Percentiles rank a stretch among this genome's conserved stretches.
These are phyloP conservation scores for Coemansia javaensis DNA, from an alignment of 192 early-diverging fungal species.

Conservation along the genomic window DNA sequence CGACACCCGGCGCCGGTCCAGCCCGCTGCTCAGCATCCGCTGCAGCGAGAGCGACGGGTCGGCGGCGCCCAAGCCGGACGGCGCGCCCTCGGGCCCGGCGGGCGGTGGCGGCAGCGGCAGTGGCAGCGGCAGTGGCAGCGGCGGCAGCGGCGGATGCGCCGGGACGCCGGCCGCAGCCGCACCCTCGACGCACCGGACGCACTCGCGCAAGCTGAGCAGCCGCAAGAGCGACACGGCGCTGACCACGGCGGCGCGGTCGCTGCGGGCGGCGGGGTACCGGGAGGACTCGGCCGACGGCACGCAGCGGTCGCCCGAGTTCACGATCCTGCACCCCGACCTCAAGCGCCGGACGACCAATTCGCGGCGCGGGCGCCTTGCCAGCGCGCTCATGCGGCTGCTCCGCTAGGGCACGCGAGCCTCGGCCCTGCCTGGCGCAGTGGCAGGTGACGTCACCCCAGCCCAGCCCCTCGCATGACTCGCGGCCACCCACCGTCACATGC, in stretches of 20 bases:
- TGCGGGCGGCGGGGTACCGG: conserved; percentile 9
- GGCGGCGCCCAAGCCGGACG: not conserved
- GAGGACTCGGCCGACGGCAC: conserved; percentile 33
- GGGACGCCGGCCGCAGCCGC: not conserved
- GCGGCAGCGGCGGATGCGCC: not conserved
- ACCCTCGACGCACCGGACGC: conserved; percentile 5
- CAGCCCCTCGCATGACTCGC: no score
- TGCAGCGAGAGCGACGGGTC: not conserved
- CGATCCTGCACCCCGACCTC: conserved; percentile 34
- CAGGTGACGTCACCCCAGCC: no score
- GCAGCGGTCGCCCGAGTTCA: conserved; percentile 45
- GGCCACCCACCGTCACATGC: no score
- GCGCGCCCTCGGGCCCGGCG: not conserved
- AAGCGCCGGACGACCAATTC: conserved; percentile 13
- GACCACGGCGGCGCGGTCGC: conserved; percentile 39
- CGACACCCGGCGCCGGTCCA: conserved; percentile 10
- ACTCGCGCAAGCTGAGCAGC: conserved; percentile 38
- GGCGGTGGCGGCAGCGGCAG: not conserved
- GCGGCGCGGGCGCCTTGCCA: conserved; percentile 39
- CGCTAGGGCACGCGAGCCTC: not conserved
- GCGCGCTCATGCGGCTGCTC: conserved; percentile 7
- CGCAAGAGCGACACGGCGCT: conserved; percentile 47
- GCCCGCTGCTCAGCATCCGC: conserved; percentile 9
- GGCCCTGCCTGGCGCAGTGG: no score
- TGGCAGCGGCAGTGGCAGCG: not conserved